Conservation (phyloP, 257 asterid genomes). For the Solanum lycopersicoides region DNA sequence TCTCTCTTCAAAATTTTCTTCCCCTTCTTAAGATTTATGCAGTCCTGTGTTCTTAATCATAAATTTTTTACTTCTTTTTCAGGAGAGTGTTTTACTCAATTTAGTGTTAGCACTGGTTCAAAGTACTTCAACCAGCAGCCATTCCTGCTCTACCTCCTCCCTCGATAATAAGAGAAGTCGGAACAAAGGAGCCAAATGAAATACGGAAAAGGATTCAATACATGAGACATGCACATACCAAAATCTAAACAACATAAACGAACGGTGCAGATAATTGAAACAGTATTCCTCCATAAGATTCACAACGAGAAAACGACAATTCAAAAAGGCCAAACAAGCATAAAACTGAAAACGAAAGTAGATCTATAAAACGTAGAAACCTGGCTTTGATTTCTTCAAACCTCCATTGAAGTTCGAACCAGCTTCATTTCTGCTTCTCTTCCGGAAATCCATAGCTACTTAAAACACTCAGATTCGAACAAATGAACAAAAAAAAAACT, state of each 20-base stretch:
- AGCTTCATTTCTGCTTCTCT: slow-evolving; percentile 18
- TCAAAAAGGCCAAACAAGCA: background rate
- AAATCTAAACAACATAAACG: background rate
- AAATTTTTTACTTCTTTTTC: background rate
- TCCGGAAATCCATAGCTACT: slow-evolving; percentile 14
- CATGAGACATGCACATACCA: background rate
- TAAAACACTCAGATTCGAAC: background rate
- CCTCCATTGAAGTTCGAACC: slow-evolving; percentile 38
- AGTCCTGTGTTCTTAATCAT: background rate
- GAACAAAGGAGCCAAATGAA: background rate
- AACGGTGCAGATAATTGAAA: background rate
- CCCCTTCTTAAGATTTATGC: background rate
- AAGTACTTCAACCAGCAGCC: background rate
- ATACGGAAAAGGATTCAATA: background rate
- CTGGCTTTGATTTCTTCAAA: slow-evolving; percentile 63
- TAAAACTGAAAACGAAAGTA: background rate
- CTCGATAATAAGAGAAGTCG: background rate
- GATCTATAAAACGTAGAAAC: slow-evolving; percentile 10
- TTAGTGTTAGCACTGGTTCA: background rate
- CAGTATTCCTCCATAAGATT: background rate
- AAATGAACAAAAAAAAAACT: background rate
- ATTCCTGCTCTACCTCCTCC: background rate
- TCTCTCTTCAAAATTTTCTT: background rate
- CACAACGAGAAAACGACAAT: background rate
- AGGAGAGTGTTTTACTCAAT: background rate